A percentile compares a stretch with the other conserved stretches of the same genome.
Conservation (phyloP, 1,139 yeast species). For the Yamadazyma sp. region DNA sequence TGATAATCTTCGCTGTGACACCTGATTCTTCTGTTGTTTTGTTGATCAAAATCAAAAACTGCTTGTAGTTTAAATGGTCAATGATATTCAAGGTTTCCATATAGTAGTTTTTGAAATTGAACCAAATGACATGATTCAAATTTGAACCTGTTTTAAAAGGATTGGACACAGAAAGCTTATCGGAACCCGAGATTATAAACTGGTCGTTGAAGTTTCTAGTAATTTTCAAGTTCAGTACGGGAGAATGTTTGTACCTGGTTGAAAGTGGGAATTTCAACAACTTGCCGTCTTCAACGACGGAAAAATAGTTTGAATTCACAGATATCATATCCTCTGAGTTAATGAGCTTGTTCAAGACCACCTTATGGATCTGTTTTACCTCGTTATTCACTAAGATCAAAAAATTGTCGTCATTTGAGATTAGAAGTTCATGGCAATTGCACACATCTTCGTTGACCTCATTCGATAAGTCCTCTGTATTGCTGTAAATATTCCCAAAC, state of each 20-base stretch:
- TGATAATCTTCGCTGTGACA: conserved; percentile 20
- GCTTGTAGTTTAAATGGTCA: conserved; percentile 37
- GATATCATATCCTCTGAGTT: conserved; percentile 20
- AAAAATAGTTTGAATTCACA: conserved; percentile 28
- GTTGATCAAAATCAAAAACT: conserved; percentile 37
- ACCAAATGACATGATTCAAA: conserved; percentile 42
- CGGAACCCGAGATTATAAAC: conserved; percentile 31
- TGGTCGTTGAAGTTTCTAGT: conserved; percentile 29
- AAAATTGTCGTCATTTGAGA: conserved; percentile 28
- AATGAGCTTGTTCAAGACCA: conserved; percentile 23
- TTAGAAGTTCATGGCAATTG: conserved; percentile 21
- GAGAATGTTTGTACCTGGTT: conserved; percentile 27
- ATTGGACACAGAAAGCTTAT: conserved; percentile 36
- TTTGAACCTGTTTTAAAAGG: conserved; percentile 28
- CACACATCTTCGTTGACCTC: conserved; percentile 29
- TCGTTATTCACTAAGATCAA: conserved; percentile 23
- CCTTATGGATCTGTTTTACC: conserved; percentile 19
- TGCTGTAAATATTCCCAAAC: conserved; percentile 36
- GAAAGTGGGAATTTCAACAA: conserved; percentile 31
- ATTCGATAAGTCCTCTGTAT: conserved; percentile 24
- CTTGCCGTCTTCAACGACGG: conserved; percentile 21
- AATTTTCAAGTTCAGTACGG: conserved; percentile 22
- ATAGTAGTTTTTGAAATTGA: conserved; percentile 35
- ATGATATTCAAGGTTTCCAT: conserved; percentile 36
- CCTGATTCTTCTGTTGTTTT: conserved; percentile 21